Conservation (phyloP, 768 basidiomycete species). For the Amylocystis lapponica region DNA sequence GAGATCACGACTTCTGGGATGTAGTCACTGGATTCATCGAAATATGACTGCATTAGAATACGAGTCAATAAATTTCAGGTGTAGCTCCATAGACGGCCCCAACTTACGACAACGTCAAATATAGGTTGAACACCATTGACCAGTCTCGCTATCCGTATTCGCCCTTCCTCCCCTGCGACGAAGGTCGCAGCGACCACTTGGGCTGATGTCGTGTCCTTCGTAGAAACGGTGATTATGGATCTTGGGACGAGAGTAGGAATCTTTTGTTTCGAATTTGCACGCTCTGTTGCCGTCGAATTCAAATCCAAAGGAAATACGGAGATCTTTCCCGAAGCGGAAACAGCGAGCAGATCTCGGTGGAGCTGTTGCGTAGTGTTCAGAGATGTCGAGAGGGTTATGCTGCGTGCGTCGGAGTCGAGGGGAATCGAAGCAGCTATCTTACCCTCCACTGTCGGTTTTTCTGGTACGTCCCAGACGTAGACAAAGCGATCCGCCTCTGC, state of each 20-base stretch:
- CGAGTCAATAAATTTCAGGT: not conserved
- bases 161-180: slow-evolving; percentile 33
- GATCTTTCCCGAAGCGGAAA: slow-evolving; percentile 56
- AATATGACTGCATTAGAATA: slow-evolving; percentile 39
- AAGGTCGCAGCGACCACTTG: slow-evolving; percentile 45
- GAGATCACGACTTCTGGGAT: slow-evolving; percentile 42
- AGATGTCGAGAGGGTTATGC: slow-evolving; percentile 26
- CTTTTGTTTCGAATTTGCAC: slow-evolving; percentile 39
- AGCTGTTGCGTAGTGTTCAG: too few species aligned
- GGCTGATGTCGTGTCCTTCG: slow-evolving; percentile 28
- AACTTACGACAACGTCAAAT: slow-evolving; percentile 56
- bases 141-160: slow-evolving; percentile 48
- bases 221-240: slow-evolving; percentile 39
- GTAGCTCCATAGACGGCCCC: too few species aligned
- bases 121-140: slow-evolving; percentile 52
- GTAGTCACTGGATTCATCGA: slow-evolving; percentile 48
- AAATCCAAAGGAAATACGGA: slow-evolving; percentile 50
- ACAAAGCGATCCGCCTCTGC: slow-evolving; percentile 60
- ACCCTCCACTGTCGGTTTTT: slow-evolving; percentile 37
- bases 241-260: slow-evolving; percentile 48
- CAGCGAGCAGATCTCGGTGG: slow-evolving; percentile 37
- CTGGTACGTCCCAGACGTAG: slow-evolving; percentile 53
- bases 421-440: slow-evolving; percentile 55
- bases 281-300: slow-evolving; percentile 34
- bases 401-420: slow-evolving; percentile 57